phyloP scores from a whole-genome alignment of 805 yeast species.

The Pichia californica region DNA sequence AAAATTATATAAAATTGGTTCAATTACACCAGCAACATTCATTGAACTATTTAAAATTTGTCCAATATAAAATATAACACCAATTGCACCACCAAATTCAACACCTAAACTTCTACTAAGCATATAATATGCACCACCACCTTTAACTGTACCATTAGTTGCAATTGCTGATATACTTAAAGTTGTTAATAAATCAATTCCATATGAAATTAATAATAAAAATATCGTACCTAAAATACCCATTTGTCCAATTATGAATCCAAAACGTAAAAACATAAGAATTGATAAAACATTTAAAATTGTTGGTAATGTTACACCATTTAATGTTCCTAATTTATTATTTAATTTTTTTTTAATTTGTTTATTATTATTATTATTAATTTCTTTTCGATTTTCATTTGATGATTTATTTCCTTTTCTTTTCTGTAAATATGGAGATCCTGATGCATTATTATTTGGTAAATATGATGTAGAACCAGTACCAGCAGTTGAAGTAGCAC shows the following conservation, averaged over 20 bases:
- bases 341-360: no score
- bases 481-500: no score
- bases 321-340: constrained; percentile 66
- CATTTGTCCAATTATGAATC: constrained; percentile 91
- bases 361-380: no score
- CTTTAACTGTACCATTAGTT: constrained; percentile 94
- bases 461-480: no score
- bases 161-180: constrained; percentile 91
- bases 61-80: constrained; percentile 88
- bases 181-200: constrained; percentile 78
- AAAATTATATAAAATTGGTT: constrained; percentile 79
- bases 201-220: constrained; percentile 64
- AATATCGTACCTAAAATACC: constrained; percentile 76
- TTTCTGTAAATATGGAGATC: neutral
- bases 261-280: constrained; percentile 91
- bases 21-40: constrained; percentile 93
- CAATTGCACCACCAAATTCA: constrained; percentile 97
- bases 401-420: neutral
- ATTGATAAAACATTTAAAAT: constrained; percentile 88
- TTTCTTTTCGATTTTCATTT: no score
- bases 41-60: constrained; percentile 87
- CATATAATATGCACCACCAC: constrained; percentile 99
- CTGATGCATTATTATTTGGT: no score
- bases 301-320: constrained; percentile 92
- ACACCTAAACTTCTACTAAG: constrained; percentile 93